Percentiles rank a stretch among this genome's conserved stretches.
Evolutionary conservation across 768 basidiomycete species (phyloP).

Genomic region (Pleurotus ostreatus): DNA sequence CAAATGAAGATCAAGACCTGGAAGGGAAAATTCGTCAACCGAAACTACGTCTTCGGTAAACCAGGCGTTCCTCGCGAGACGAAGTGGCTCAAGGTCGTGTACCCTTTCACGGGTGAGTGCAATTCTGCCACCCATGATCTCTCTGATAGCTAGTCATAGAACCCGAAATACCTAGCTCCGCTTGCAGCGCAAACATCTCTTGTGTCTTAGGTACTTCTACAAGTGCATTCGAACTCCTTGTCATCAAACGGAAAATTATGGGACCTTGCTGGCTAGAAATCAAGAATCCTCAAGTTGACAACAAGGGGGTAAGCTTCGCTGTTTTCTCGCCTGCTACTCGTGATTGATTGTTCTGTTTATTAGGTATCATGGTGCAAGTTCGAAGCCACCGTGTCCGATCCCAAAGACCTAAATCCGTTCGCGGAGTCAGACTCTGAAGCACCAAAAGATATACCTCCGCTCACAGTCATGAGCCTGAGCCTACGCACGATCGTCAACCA

Average conservation of each 20-base stretch:
- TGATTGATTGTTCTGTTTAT: not conserved
- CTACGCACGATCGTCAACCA: slow-evolving; percentile 92
- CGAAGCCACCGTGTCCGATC: slow-evolving; percentile 78
- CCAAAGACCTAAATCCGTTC: slow-evolving; percentile 86
- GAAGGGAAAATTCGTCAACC: slow-evolving; percentile 80
- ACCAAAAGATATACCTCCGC: slow-evolving; percentile 78
- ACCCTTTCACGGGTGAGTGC: slow-evolving; percentile 75
- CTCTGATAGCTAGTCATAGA: slow-evolving; percentile 36
- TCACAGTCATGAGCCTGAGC: slow-evolving; percentile 88
- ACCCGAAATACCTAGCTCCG: slow-evolving; percentile 66
- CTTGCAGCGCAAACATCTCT: slow-evolving; percentile 79
- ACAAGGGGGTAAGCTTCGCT: slow-evolving; percentile 64
- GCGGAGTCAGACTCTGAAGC: slow-evolving; percentile 63
- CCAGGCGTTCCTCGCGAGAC: slow-evolving; percentile 71
- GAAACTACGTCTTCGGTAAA: slow-evolving; percentile 92
- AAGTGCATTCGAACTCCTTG: slow-evolving; percentile 88
- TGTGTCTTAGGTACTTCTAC: slow-evolving; percentile 91
- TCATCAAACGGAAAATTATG: slow-evolving; percentile 96
- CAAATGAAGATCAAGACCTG: slow-evolving; percentile 71
- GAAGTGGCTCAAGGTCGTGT: slow-evolving; percentile 92
- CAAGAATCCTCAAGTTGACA: slow-evolving; percentile 67
- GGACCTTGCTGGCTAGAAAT: slow-evolving; percentile 96
- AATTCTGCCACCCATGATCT: not conserved
- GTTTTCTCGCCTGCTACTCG: not conserved
- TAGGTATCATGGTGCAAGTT: slow-evolving; percentile 98